Base-by-base conservation (phyloP, 768 basidiomycete species). In the Cystobasidium onofrii region DNA sequence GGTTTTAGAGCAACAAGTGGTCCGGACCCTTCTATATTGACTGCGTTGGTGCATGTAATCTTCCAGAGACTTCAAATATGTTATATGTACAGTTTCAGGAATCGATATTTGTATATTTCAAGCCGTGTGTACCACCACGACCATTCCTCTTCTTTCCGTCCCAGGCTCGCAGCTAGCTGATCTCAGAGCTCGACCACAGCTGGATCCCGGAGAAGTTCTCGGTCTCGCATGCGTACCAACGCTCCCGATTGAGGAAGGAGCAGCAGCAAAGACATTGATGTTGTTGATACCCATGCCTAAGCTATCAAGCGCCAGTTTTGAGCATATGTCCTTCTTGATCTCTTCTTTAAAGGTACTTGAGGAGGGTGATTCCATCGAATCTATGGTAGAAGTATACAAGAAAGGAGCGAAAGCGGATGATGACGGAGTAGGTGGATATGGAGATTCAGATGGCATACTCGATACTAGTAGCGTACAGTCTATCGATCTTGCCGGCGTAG, bases 331-430 rank as follows among this genome's bases (percentile, higher is more conserved):
- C 46, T 29, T 29, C 29, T 67, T 67, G 44, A 67, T 52, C 25
- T 44, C 25, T 20, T 44, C 27, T 27, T 67, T 65, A 23, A 69
- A 74, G 7, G 73, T 63, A 27, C 52, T 73, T 36, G 54, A 75
- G 9, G 74, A 73, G 63, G 41, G 73, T 23, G 75, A 65, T 34
- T 29, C 27, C 25, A 43, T 13, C 18, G 64, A 65, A 4, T 34
- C 34, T 27, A 65, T 33, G 2, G 10, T 18, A 44, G 64, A 34
- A 15, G 64, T 23, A 43, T 36, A 65, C 18, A 43, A 23, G 43
- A 65, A 43, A 43, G 33, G 33, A 3, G 64, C 33, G 18, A 65
- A 29, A n/a, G 39, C 64, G 2, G 41, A 27, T 23, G 64, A 65
- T 7, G 33, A 43, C 2, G 64, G 64, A 34, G 64, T 65, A 43